Evolutionary conservation across 2,329 filamentous ascomycete species (phyloP).

Genomic region (Ophiocordyceps camponoti-saundersi): DNA sequence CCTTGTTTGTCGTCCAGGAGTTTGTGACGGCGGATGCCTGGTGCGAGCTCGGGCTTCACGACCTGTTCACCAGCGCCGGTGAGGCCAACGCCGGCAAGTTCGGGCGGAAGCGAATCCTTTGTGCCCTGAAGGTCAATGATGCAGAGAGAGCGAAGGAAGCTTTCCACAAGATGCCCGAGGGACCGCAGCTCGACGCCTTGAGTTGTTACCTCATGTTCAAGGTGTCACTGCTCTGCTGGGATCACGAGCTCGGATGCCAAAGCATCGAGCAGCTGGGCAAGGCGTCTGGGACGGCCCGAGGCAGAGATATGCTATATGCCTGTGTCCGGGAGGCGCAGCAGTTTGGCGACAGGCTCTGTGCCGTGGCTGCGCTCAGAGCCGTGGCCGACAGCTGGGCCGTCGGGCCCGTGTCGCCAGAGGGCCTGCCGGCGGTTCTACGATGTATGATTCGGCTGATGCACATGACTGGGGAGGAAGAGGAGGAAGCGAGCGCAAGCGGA

Average conservation of each 20-base stretch:
- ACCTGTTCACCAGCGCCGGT: slow-evolving; percentile 48
- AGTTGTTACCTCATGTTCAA: slow-evolving; percentile 66
- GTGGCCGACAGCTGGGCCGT: slow-evolving; percentile 11
- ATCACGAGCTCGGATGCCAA: slow-evolving; percentile 40
- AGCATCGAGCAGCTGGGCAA: slow-evolving; percentile 45
- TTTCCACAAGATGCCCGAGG: slow-evolving; percentile 41
- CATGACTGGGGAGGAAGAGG: slow-evolving; percentile 19
- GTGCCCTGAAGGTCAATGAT: slow-evolving; percentile 34
- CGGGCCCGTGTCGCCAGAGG: slow-evolving; percentile 7
- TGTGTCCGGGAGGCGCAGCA: slow-evolving; percentile 65
- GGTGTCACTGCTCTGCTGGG: slow-evolving; percentile 40
- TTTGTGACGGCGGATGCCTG: slow-evolving; percentile 44
- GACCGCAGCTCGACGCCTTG: slow-evolving; percentile 40
- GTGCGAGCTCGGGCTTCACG: slow-evolving; percentile 54
- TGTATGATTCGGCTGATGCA: slow-evolving; percentile 36
- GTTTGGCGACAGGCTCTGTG: slow-evolving; percentile 41
- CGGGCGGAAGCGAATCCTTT: slow-evolving; percentile 55
- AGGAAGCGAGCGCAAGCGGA: slow-evolving; percentile 14
- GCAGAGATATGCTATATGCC: slow-evolving; percentile 52
- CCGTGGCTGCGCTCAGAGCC: slow-evolving; percentile 20
- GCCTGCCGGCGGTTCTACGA: slow-evolving; percentile 19
- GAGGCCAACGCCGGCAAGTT: slow-evolving; percentile 52
- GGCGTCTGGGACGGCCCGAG: slow-evolving; percentile 27
- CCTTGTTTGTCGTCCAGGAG: slow-evolving; percentile 31
- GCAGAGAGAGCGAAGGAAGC: slow-evolving; percentile 11